These are phyloP conservation scores for Penicillium brevicompactum DNA, from an alignment of 2,329 filamentous ascomycete genomes.

Conservation along the genomic window DNA sequence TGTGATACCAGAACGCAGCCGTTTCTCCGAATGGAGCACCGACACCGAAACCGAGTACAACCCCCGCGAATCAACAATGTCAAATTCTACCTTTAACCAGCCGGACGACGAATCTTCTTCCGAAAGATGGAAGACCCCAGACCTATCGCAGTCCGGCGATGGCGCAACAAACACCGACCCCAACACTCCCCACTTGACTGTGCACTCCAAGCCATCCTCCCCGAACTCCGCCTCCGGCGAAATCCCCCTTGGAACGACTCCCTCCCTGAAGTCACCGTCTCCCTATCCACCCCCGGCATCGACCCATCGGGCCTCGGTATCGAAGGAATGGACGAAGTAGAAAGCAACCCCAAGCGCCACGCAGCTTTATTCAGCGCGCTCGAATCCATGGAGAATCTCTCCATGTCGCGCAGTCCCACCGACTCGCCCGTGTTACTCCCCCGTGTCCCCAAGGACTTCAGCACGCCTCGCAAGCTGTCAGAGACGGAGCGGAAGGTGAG, in stretches of 20 bases:
- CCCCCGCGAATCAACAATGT: conserved; percentile 41
- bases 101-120: conserved; percentile 22
- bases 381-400: conserved; percentile 32
- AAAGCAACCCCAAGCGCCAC: conserved; percentile 41
- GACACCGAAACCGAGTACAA: conserved; percentile 36
- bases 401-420: conserved; percentile 27
- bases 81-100: conserved; percentile 36
- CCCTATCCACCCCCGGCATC: conserved; percentile 29
- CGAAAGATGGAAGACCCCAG: conserved; percentile 24
- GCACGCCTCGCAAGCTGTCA: neutral
- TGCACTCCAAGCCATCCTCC: conserved; percentile 32
- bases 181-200: conserved; percentile 40
- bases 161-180: conserved; percentile 33
- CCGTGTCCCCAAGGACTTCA: conserved; percentile 10
- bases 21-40: conserved; percentile 45
- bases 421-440: conserved; percentile 26
- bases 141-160: conserved; percentile 26
- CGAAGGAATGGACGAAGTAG: conserved; percentile 33
- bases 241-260: conserved; percentile 26
- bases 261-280: conserved; percentile 29
- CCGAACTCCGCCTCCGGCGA: conserved; percentile 30
- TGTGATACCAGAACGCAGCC: conserved; percentile 33
- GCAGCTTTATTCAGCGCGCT: conserved; percentile 38
- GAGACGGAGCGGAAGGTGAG: conserved; percentile 1
- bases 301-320: conserved; percentile 37